Evolutionary conservation across 495 filamentous ascomycete species (phyloP).

Genomic region (Penicillium paxilli): DNA sequence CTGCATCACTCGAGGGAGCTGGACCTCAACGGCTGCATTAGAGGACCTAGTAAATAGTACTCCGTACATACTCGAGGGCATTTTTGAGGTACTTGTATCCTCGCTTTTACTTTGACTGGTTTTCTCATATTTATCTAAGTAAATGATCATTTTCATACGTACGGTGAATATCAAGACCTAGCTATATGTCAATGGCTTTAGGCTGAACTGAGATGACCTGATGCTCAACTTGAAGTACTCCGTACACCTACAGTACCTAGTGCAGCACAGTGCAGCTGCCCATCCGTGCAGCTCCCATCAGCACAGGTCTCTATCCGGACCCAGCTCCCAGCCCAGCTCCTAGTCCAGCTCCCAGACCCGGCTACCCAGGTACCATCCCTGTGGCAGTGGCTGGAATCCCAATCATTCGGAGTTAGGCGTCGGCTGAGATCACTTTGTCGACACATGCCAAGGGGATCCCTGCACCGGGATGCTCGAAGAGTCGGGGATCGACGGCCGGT

Average conservation of each 20-base stretch:
- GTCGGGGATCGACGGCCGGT: slow-evolving; percentile 15
- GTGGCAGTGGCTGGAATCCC: slow-evolving; percentile 14
- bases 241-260: too few species aligned
- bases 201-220: neutral
- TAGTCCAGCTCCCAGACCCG: neutral
- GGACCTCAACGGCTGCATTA: slow-evolving; percentile 6
- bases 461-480: slow-evolving; percentile 7
- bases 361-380: neutral
- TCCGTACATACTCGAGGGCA: too few species aligned
- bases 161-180: neutral
- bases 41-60: too few species aligned
- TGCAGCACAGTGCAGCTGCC: too few species aligned
- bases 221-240: too few species aligned
- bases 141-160: too few species aligned
- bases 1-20: slow-evolving; percentile 2
- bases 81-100: too few species aligned
- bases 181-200: neutral
- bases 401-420: slow-evolving; percentile 22
- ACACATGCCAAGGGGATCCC: slow-evolving; percentile 27
- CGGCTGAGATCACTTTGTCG: slow-evolving; percentile 22
- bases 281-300: neutral
- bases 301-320: too few species aligned
- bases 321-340: too few species aligned
- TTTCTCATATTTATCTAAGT: too few species aligned
- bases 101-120: too few species aligned